Percentiles rank a stretch among this genome's conserved stretches.
These are phyloP conservation scores for Dalbergia cultrata DNA, from an alignment of 306 rosid species.

Conservation along the genomic window DNA sequence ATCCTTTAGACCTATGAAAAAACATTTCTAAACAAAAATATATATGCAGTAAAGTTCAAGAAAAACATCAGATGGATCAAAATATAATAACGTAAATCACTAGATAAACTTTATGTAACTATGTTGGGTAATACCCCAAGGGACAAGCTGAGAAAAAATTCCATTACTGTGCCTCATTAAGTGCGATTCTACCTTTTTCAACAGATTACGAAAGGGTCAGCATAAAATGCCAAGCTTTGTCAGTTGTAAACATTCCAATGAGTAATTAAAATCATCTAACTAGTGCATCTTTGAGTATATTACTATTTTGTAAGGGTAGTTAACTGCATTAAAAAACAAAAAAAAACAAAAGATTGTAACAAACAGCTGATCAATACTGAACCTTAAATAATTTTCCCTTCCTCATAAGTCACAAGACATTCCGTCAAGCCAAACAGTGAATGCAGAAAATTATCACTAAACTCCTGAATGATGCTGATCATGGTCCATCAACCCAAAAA, in stretches of 20 bases:
- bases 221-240: constrained; percentile 9
- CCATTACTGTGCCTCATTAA: neutral
- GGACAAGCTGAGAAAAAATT: neutral
- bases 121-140: constrained; percentile 21
- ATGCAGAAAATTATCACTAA: constrained; percentile 20
- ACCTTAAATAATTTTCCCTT: neutral
- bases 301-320: neutral
- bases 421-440: constrained; percentile 20
- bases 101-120: neutral
- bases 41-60: neutral
- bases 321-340: neutral
- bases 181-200: neutral
- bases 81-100: neutral
- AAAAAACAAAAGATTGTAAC: constrained; percentile 1
- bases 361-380: constrained; percentile 28
- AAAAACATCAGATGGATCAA: neutral
- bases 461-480: constrained; percentile 23
- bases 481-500: constrained; percentile 10
- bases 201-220: neutral
- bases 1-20: neutral
- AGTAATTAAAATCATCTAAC: constrained; percentile 6
- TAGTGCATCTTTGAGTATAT: neutral
- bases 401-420: neutral
- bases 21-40: neutral
- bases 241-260: constrained; percentile 16